Evolutionary conservation across 2,329 filamentous ascomycete species (phyloP).

Genomic region (Xylaria sp.): DNA sequence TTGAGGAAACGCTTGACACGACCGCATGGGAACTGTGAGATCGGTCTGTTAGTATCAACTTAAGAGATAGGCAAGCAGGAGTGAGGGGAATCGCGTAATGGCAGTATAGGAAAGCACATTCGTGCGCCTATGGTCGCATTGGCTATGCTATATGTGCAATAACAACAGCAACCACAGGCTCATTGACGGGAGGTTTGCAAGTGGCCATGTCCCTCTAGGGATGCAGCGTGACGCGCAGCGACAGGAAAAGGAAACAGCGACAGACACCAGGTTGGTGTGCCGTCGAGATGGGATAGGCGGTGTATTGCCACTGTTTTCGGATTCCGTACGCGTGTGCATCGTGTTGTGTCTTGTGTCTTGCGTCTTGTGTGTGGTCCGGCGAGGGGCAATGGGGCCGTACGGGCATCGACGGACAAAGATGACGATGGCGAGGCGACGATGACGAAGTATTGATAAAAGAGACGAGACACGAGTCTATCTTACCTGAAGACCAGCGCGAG

Average conservation of each 20-base stretch:
- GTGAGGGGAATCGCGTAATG: background rate
- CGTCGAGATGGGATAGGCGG: background rate
- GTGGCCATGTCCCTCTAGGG: background rate
- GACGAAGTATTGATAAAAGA: conserved; percentile 21
- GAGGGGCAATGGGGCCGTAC: conserved; percentile 13
- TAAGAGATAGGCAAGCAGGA: too few relatives aligned
- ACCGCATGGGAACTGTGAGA: conserved; percentile 88
- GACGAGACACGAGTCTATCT: conserved; percentile 47
- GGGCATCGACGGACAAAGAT: background rate
- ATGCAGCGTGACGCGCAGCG: background rate
- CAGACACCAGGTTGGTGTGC: background rate
- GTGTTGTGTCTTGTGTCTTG: background rate
- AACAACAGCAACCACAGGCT: too few relatives aligned
- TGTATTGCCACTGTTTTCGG: background rate
- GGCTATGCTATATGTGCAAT: background rate
- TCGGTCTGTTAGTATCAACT: conserved; percentile 27
- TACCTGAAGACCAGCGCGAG: conserved; percentile 94
- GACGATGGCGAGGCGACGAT: background rate
- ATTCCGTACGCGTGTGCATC: conserved; percentile 1
- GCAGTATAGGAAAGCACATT: background rate
- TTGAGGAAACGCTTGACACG: conserved; percentile 99
- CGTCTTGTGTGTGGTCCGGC: conserved; percentile 6
- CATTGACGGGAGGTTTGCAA: background rate
- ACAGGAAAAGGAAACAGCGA: background rate
- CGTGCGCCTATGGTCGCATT: conserved; percentile 6